Evolutionary conservation across 495 filamentous ascomycete genomes (phyloP).

Genomic region (Penicillium tannophilum): DNA sequence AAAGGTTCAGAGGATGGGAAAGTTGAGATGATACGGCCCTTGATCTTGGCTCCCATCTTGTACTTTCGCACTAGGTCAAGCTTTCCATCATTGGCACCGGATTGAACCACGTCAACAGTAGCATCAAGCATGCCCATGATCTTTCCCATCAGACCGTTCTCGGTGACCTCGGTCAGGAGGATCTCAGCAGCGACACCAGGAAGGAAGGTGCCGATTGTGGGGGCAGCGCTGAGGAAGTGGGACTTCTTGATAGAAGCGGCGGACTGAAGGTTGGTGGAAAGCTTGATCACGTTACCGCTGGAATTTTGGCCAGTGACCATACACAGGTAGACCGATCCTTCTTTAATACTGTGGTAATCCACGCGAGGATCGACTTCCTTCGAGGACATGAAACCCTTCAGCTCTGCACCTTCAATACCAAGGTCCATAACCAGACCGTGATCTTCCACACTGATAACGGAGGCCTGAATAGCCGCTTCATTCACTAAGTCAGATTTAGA

Average conservation of each 20-base stretch:
- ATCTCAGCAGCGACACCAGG: conserved; percentile 89
- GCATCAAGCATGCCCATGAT: conserved; percentile 89
- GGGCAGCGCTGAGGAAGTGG: conserved; percentile 69
- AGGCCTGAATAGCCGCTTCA: conserved; percentile 79
- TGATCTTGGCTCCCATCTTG: conserved; percentile 81
- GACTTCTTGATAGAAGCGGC: conserved; percentile 70
- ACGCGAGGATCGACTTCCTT: conserved; percentile 70
- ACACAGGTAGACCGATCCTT: conserved; percentile 83
- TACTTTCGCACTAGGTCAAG: conserved; percentile 70
- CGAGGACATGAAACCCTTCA: conserved; percentile 86
- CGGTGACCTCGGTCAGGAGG: conserved; percentile 70
- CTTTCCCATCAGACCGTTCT: conserved; percentile 72
- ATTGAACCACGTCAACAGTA: conserved; percentile 88
- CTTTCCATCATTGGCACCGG: conserved; percentile 64
- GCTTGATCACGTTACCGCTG: conserved; percentile 81
- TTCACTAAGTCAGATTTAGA: conserved; percentile 66
- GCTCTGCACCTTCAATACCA: conserved; percentile 63
- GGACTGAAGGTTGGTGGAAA: conserved; percentile 72
- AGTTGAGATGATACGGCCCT: conserved; percentile 82
- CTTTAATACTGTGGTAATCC: conserved; percentile 64
- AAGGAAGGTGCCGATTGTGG: conserved; percentile 84
- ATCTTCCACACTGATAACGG: conserved; percentile 87
- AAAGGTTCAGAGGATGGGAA: conserved; percentile 75
- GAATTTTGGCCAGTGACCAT: conserved; percentile 73
- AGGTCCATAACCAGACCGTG: conserved; percentile 95